Base-by-base conservation (phyloP, 257 asterid species). In the Cruciata laevipes region DNA sequence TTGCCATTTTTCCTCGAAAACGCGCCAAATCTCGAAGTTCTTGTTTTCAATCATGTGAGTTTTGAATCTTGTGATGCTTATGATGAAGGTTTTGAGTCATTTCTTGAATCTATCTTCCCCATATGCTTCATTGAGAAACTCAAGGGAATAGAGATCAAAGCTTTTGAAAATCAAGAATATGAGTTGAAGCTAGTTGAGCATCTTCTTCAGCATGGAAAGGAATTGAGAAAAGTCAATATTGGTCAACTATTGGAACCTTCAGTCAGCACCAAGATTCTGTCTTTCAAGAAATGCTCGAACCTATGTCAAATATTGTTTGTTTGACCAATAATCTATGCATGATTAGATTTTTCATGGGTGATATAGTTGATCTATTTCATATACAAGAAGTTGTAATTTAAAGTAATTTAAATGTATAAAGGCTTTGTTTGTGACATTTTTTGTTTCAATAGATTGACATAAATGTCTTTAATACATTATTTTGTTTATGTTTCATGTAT, bases 111-210 rank as follows among this genome's bases (percentile, higher is more conserved):
- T 10, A 20, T 30, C n/a, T 25, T 66, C 21, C 44, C 69, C 3
- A 17, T 7, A 16, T 27, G 69, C 69, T 27, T 27, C 60, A 8
- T 66, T 12, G 24, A 47, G 7, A 16, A 14, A 5, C 25, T 65
- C 52, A 65, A 65, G 24, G 24, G 27, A 42, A 65, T 65, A 24
- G 40, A 14, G 30, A 16, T 65, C 24, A 65, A 2, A 65, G 3
- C 3, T 6, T 65, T 65, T 17, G 5, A 25, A 2, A 42, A 42
- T 27, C 2, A 42, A 4, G 57, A 24, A n/a, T 16, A 65, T 24
- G 69, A 65, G 47, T 23, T 42, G 24, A 65, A 65, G 40, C 38
- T 65, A 24, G 38, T 44, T 40, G 58, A 65, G 16, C 31, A 65
- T 44, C 58, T 65, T 5, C 30, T 65, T 33, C 38, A 17, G 23